Evolutionary conservation across 148 eudicot genomes (phyloP), one percentile per base, ranked within the genome.

Genomic region (Silene latifolia): DNA sequence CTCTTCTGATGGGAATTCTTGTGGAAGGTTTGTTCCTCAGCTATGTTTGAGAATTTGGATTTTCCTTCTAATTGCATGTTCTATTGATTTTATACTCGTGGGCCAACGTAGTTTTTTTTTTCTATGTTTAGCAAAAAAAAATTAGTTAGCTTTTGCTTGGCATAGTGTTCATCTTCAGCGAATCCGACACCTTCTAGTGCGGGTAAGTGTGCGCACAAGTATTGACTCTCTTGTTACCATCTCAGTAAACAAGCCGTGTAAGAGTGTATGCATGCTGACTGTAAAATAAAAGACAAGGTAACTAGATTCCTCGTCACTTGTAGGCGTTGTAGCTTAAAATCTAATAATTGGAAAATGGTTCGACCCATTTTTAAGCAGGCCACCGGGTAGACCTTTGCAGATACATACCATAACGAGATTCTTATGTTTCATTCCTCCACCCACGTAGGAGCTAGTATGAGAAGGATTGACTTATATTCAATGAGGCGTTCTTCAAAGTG

Each of bases 1-100:
- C 90, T 71, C 87, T 94, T 64, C 84, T 94, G 25, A 85, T 90
- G 96, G 98, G 98, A 39, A 91, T 94, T 77, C 77, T 94, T 85
- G 86, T 92, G 79, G 98, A 94, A 81, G 98, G 98, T 94, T 71
- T 35, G 92, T 85, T 19, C 60, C 62, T 77, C 21, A 62, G 18
- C 44, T 59, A 59, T 69, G 29, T 2, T 67, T 51, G 70, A 17
- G 17, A 56, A 12, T 67, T 67, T 51, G 19, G 13, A 5, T 42
- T 32, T 63, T 51, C 35, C 53, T 21, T 72, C 51, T 73, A 11
- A 12, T 17, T 54, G 25, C 42, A 35, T 67, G 81, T 24, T 44
- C 46, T 39, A 25, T 23, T 17, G n/a, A 4, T 35, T 65, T 8
- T 42, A 10, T 24, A 8, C 24, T 60, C 5, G 12, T 60, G 18